These are phyloP conservation scores for Bruguiera hainesii DNA, from an alignment of 441 rosid species.

Conservation along the genomic window DNA sequence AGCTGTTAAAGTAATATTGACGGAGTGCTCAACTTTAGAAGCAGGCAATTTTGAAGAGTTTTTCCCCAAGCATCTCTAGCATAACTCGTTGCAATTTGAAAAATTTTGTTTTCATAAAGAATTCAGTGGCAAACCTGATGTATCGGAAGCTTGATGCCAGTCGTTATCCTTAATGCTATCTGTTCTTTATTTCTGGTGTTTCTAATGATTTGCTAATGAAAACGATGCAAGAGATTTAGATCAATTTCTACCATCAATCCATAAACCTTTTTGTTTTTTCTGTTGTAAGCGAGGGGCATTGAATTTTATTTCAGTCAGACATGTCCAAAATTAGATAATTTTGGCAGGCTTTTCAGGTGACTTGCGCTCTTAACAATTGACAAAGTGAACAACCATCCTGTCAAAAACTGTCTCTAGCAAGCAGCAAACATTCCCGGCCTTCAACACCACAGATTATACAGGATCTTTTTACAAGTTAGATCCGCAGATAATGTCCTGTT, in stretches of 20 bases:
- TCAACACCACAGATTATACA: too few species aligned
- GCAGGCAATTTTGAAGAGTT: slow-evolving; percentile 17
- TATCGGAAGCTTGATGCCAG: too few species aligned
- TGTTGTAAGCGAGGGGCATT: neutral
- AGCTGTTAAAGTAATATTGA: slow-evolving; percentile 54
- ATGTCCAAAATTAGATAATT: neutral
- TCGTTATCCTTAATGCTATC: too few species aligned
- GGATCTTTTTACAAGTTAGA: too few species aligned
- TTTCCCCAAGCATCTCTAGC: slow-evolving; percentile 9
- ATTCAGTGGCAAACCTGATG: neutral
- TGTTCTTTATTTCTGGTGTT: too few species aligned
- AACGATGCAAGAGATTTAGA: neutral
- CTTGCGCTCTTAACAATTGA: neutral
- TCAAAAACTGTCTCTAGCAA: too few species aligned
- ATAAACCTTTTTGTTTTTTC: neutral
- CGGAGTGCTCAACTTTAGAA: slow-evolving; percentile 4
- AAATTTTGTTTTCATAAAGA: neutral
- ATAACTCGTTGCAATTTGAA: neutral
- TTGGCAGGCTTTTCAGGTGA: too few species aligned
- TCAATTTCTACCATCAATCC: neutral
- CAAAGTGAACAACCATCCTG: neutral
- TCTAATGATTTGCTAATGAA: neutral
- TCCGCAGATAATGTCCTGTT: too few species aligned
- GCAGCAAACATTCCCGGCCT: too few species aligned
- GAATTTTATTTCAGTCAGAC: neutral